phyloP scores from a whole-genome alignment of 106 monocot genomes.

The Acanthochlamys bracteata region DNA sequence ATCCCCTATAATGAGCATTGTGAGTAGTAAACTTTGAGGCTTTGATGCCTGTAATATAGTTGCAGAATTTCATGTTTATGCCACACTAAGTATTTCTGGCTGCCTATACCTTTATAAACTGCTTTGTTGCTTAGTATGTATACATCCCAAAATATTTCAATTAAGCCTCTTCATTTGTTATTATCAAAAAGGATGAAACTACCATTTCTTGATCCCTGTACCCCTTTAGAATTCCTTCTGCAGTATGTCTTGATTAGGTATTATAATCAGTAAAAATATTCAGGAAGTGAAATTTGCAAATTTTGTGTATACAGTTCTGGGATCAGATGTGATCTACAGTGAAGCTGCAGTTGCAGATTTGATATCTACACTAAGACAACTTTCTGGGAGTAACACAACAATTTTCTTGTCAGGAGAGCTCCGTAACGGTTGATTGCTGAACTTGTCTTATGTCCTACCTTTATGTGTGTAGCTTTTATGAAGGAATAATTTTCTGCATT shows the following conservation, averaged over 20 bases:
- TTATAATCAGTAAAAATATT: neutral
- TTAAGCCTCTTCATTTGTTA: too few relatives aligned
- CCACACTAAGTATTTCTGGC: too few relatives aligned
- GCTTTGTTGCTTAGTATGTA: too few relatives aligned
- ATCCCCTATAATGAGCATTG: neutral
- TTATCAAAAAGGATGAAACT: too few relatives aligned
- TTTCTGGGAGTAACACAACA: conserved; percentile 59
- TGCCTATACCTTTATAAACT: too few relatives aligned
- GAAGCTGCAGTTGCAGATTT: conserved; percentile 70
- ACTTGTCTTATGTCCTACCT: neutral
- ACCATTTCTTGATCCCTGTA: too few relatives aligned
- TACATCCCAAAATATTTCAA: too few relatives aligned
- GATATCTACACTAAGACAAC: conserved; percentile 47
- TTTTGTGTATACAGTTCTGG: conserved; percentile 41
- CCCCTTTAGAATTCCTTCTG: neutral
- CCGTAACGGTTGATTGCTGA: conserved; percentile 46
- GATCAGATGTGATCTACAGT: conserved; percentile 90
- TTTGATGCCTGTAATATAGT: neutral
- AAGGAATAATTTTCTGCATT: neutral
- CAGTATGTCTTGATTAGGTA: neutral
- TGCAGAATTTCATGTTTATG: too few relatives aligned
- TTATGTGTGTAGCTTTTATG: neutral
- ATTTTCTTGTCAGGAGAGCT: conserved; percentile 81
- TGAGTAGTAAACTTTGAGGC: neutral
- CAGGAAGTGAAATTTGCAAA: neutral